Base-by-base conservation (phyloP, 495 filamentous ascomycete genomes). In the Cryomyces minteri region DNA sequence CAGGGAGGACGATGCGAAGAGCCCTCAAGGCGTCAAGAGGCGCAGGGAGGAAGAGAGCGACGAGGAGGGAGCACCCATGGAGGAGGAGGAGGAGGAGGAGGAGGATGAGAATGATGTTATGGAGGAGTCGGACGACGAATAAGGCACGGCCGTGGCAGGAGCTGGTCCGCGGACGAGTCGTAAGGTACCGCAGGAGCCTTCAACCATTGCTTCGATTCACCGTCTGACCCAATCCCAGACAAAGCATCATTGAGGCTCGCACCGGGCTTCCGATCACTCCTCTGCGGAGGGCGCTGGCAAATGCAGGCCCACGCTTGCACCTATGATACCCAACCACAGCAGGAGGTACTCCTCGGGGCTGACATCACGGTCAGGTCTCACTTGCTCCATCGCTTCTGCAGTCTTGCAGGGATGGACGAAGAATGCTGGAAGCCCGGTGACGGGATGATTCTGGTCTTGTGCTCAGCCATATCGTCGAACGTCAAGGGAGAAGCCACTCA, bases 401-500 rank as follows among this genome's bases (percentile, higher is more conserved):
- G 84, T 79, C 57, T 82, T 73, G 67, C 85, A 93, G 25, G 85
- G 85, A 62, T 93, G 85, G 53, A 90, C 65, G 63, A 86, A 90
- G 56, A 82, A 87, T 41, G 73, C 67, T 40, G 84, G 84, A 41
- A 77, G 54, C 46, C 76, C 79, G 46, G 75, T 80, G 39, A 77
- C 62, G 40, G 85, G 85, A 69, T 90, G 83, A 62, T 88, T 75
- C 84, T 87, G 60, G 50, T 48, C 54, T 67, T 64, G 54, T 44
- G 54, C 12, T 10, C 18, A 44, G 7, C 18, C 11, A 4, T 30
- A 4, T 11, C 28, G 40, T 41, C 8, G 40, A 11, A 2, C 28
- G n/a, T 41, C n/a, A 4, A 1, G 4, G 40, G 10, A 2, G 40
- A 14, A 41, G 11, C 1, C 32, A 33, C 78, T 59, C 71, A 86